Percentiles rank a stretch among this genome's conserved stretches.
Evolutionary conservation across 768 basidiomycete genomes (phyloP).

Genomic region (Boletellus emodensis): DNA sequence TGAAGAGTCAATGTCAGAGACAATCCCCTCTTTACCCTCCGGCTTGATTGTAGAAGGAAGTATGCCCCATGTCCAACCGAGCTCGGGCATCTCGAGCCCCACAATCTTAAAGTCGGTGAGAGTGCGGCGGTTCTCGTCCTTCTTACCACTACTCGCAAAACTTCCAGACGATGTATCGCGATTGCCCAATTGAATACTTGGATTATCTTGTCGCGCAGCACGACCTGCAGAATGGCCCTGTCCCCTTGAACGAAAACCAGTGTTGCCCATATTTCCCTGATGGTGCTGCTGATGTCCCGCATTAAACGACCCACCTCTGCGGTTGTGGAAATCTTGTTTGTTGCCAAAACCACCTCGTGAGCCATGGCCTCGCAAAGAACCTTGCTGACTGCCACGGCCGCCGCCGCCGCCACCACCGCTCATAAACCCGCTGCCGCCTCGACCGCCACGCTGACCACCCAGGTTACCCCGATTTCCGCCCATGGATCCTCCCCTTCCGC

Average conservation of each 20-base stretch:
- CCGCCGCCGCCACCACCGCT: conserved; percentile 26
- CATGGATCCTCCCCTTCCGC: conserved; percentile 51
- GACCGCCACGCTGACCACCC: conserved; percentile 41
- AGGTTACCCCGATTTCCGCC: conserved; percentile 40
- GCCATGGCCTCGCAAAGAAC: conserved; percentile 53
- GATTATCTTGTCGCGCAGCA: conserved; percentile 37
- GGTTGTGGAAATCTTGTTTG: conserved; percentile 59
- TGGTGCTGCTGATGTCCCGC: conserved; percentile 39
- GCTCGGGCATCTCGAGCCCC: conserved; percentile 77
- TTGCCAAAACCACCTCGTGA: conserved; percentile 64
- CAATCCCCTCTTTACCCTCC: conserved; percentile 36
- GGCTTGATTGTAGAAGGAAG: conserved; percentile 38
- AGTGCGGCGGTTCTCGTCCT: conserved; percentile 85
- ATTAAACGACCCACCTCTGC: conserved; percentile 62
- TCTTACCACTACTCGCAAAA: conserved; percentile 59
- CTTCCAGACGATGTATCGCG: conserved; percentile 49
- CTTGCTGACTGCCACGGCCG: conserved; percentile 45
- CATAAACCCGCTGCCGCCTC: conserved; percentile 34
- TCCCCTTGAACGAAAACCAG: conserved; percentile 57
- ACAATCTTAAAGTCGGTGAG: conserved; percentile 98
- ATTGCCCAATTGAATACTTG: conserved; percentile 34
- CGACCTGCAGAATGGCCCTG: conserved; percentile 47
- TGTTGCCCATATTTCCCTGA: conserved; percentile 36
- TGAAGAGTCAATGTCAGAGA: conserved; percentile 30
- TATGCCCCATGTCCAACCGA: conserved; percentile 86